phyloP scores from a whole-genome alignment of 306 rosid species.

The Castanea mollissima region DNA sequence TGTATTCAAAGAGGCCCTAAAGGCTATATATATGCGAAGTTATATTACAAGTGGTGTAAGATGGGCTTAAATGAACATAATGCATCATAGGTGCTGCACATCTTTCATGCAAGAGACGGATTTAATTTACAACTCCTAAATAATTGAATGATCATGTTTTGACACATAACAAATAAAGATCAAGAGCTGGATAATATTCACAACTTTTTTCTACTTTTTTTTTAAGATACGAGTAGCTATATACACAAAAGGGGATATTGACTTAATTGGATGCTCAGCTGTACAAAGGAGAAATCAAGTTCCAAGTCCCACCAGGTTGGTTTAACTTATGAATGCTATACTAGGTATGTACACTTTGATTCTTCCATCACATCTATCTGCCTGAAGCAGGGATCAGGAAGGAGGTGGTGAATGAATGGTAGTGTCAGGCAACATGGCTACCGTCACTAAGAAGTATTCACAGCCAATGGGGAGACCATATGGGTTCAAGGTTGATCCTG shows the following conservation, averaged over 20 bases:
- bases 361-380: slow-evolving; percentile 95
- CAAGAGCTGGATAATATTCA: slow-evolving; percentile 27
- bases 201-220: slow-evolving; percentile 19
- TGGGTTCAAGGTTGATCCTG: slow-evolving; percentile 82
- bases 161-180: not conserved
- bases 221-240: slow-evolving; percentile 12
- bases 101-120: too few relatives aligned
- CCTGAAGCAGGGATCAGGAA: slow-evolving; percentile 91
- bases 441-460: slow-evolving; percentile 93
- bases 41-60: too few relatives aligned
- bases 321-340: slow-evolving; percentile 32
- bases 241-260: slow-evolving; percentile 43
- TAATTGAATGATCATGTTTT: not conserved
- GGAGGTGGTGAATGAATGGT: slow-evolving; percentile 82
- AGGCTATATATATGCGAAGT: too few relatives aligned
- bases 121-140: not conserved
- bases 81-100: too few relatives aligned
- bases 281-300: slow-evolving; percentile 44
- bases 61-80: too few relatives aligned
- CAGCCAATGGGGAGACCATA: slow-evolving; percentile 93
- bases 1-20: too few relatives aligned
- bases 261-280: slow-evolving; percentile 58
- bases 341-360: slow-evolving; percentile 66
- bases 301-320: slow-evolving; percentile 50
- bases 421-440: slow-evolving; percentile 96